Evolutionary conservation across 1,284 basidiomycete genomes (phyloP).

Genomic region (Cutaneotrichosporon sp.): DNA sequence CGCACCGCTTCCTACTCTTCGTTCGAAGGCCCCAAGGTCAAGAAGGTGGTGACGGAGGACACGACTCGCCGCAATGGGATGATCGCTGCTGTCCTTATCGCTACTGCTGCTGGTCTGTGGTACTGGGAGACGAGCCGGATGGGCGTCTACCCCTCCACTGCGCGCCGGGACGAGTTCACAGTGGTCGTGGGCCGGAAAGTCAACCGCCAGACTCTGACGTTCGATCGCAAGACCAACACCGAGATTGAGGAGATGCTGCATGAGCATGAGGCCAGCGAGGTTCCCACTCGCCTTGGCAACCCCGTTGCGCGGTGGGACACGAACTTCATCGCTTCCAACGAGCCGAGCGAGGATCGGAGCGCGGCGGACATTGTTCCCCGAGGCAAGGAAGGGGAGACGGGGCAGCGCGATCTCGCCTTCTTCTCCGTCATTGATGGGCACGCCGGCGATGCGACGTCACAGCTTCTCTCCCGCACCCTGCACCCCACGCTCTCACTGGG

Average conservation of each 20-base stretch:
- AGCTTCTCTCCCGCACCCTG: slow-evolving; percentile 77
- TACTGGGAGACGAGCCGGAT: slow-evolving; percentile 29
- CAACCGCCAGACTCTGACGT: slow-evolving; percentile 28
- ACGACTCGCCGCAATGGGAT: slow-evolving; percentile 25
- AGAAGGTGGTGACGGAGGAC: slow-evolving; percentile 12
- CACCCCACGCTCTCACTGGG: slow-evolving; percentile 83
- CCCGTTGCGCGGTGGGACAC: slow-evolving; percentile 64
- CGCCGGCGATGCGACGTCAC: slow-evolving; percentile 77
- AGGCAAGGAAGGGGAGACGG: slow-evolving; percentile 39
- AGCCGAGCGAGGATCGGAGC: slow-evolving; percentile 85
- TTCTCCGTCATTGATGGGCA: slow-evolving; percentile 94
- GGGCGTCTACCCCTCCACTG: slow-evolving; percentile 4
- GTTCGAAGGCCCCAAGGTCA: slow-evolving; percentile 12
- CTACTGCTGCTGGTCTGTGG: slow-evolving; percentile 35
- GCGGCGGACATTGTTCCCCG: slow-evolving; percentile 65
- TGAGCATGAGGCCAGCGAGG: slow-evolving; percentile 31
- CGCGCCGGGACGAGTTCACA: slow-evolving; percentile 18
- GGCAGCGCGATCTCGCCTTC: slow-evolving; percentile 68
- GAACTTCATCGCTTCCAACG: slow-evolving; percentile 76
- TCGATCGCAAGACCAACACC: slow-evolving; percentile 33
- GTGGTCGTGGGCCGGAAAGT: slow-evolving; percentile 18
- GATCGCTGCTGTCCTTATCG: slow-evolving; percentile 32
- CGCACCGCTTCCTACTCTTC: neutral
- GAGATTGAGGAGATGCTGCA: slow-evolving; percentile 39
- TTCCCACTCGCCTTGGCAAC: slow-evolving; percentile 34